Evolutionary conservation across 2,329 filamentous ascomycete genomes (phyloP).

Genomic region (Sarocladium kiliense): DNA sequence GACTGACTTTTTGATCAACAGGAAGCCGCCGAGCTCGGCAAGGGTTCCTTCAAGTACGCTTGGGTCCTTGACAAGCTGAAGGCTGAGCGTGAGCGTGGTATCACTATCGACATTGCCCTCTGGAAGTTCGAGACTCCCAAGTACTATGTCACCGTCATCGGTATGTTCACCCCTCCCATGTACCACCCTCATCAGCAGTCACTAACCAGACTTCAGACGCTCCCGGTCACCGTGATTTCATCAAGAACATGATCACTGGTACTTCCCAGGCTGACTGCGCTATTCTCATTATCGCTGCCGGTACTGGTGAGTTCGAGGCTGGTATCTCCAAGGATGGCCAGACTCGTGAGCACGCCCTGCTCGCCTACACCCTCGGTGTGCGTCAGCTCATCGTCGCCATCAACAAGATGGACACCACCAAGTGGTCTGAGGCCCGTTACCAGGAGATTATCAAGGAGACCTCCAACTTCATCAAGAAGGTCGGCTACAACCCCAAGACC

Average conservation of each 20-base stretch:
- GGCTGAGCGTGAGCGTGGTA: constrained; percentile 99
- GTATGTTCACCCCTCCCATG: constrained; percentile 42
- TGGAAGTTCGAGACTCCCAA: constrained; percentile 99
- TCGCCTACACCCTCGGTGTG: constrained; percentile 99
- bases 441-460: constrained; percentile 99
- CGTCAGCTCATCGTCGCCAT: constrained; percentile 99
- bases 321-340: constrained; percentile 99
- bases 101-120: constrained; percentile 99
- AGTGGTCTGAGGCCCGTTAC: constrained; percentile 96
- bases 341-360: constrained; percentile 99
- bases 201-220: constrained; percentile 58
- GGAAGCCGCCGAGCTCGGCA: constrained; percentile 98
- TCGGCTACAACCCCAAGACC: constrained; percentile 99
- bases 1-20: constrained; percentile 32
- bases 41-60: constrained; percentile 99
- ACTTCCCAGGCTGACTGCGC: constrained; percentile 99
- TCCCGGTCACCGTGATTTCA: constrained; percentile 99
- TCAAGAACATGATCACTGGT: constrained; percentile 99
- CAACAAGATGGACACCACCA: constrained; percentile 99
- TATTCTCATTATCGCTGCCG: constrained; percentile 99
- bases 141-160: constrained; percentile 98
- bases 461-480: constrained; percentile 99
- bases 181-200: background rate
- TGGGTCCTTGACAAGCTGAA: constrained; percentile 99
- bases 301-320: constrained; percentile 99